phyloP scores from a whole-genome alignment of 73 alveolate species.

The Paramecium octaurelia region DNA sequence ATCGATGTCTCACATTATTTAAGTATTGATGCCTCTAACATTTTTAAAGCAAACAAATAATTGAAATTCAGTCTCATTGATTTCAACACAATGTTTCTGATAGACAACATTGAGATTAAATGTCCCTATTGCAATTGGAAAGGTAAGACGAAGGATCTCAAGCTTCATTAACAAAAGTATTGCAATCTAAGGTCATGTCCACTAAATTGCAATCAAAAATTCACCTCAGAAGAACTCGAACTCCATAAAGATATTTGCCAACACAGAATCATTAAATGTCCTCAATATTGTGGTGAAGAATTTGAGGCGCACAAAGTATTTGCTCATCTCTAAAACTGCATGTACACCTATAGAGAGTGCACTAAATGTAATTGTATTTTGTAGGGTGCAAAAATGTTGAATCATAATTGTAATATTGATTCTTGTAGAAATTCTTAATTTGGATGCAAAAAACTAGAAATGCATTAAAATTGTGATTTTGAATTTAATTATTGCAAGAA shows the following conservation, averaged over 20 bases:
- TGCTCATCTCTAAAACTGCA: background rate
- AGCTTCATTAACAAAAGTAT: background rate
- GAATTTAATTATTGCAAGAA: background rate
- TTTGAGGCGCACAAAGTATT: background rate
- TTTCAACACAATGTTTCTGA: conserved; percentile 16
- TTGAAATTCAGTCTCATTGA: background rate
- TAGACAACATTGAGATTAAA: background rate
- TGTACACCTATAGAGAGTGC: background rate
- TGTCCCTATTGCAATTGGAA: background rate
- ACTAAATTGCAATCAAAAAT: background rate
- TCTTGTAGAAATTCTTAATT: background rate
- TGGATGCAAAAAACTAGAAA: background rate
- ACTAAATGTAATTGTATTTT: background rate
- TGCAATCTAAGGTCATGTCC: background rate
- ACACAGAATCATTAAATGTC: conserved; percentile 17
- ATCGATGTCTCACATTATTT: background rate
- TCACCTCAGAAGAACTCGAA: background rate
- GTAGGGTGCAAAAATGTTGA: background rate
- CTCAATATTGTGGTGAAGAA: conserved; percentile 37
- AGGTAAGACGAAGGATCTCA: background rate
- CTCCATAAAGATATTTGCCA: background rate
- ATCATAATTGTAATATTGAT: background rate
- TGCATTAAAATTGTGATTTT: background rate
- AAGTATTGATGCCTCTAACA: background rate
- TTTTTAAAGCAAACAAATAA: background rate